Conservation (phyloP, 2,329 filamentous ascomycete species). For the Fusarium tupiense region DNA sequence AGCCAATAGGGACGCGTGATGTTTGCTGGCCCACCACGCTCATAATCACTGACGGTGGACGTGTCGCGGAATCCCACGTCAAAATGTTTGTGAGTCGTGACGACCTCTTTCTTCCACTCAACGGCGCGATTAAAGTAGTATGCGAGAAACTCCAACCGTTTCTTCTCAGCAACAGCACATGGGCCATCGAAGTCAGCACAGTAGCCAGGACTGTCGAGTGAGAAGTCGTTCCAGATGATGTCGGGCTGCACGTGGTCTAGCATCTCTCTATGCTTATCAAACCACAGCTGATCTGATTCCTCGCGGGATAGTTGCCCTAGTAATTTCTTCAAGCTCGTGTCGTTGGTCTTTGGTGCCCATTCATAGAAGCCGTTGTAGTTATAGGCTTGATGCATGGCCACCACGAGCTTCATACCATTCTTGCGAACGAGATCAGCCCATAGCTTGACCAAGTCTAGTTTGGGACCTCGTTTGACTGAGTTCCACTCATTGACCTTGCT, state of each 20-base stretch:
- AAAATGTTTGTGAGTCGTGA: slow-evolving; percentile 12
- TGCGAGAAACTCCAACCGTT: background rate
- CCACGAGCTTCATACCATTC: slow-evolving; percentile 18
- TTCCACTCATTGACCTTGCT: slow-evolving; percentile 24
- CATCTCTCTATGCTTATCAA: slow-evolving; percentile 15
- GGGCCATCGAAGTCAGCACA: background rate
- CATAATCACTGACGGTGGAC: slow-evolving; percentile 8
- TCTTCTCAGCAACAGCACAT: slow-evolving; percentile 8
- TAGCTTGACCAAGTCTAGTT: slow-evolving; percentile 4
- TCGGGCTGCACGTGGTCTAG: slow-evolving; percentile 12
- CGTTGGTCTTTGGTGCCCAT: slow-evolving; percentile 9
- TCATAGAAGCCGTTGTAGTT: slow-evolving; percentile 20
- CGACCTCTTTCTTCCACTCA: slow-evolving; percentile 9
- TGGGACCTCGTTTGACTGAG: slow-evolving; percentile 5
- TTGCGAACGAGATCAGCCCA: slow-evolving; percentile 5
- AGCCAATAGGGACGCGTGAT: slow-evolving; percentile 13
- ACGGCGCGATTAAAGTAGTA: slow-evolving; percentile 17
- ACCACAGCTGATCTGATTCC: slow-evolving; percentile 1
- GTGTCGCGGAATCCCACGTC: slow-evolving; percentile 17
- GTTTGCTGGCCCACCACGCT: slow-evolving; percentile 4
- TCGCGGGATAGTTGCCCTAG: background rate
- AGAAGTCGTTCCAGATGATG: slow-evolving; percentile 22
- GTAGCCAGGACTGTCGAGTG: background rate
- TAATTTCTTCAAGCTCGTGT: slow-evolving; percentile 1
- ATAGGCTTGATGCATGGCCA: slow-evolving; percentile 23